Evolutionary conservation across 1,284 basidiomycete species (phyloP).

Genomic region (Marasmius oreades): DNA sequence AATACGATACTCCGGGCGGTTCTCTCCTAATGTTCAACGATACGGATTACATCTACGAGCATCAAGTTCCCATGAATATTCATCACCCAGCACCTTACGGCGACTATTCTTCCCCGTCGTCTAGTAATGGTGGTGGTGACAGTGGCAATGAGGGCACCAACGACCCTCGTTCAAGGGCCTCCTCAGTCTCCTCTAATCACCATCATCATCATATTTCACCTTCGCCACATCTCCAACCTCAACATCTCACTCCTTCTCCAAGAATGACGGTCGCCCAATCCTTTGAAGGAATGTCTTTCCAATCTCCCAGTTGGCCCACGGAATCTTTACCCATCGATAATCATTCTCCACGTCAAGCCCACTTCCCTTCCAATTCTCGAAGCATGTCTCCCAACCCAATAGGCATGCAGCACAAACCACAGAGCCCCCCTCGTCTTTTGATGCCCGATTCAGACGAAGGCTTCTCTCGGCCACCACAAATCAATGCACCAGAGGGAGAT

Average conservation of each 20-base stretch:
- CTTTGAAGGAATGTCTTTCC: constrained; percentile 58
- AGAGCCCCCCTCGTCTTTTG: constrained; percentile 65
- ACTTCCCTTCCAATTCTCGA: constrained; percentile 2
- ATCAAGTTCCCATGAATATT: background rate
- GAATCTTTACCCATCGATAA: constrained; percentile 39
- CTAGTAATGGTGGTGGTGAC: constrained; percentile 50
- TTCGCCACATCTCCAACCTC: constrained; percentile 10
- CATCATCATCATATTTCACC: constrained; percentile 22
- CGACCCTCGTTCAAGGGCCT: constrained; percentile 47
- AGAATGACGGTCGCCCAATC: constrained; percentile 52
- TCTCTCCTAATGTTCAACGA: constrained; percentile 57
- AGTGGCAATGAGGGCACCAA: constrained; percentile 26
- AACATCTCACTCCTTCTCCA: constrained; percentile 41
- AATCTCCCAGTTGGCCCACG: constrained; percentile 55
- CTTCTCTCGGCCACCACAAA: constrained; percentile 43
- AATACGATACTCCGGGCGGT: constrained; percentile 56
- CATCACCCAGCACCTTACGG: constrained; percentile 16
- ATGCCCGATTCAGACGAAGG: constrained; percentile 50
- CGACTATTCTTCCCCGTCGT: constrained; percentile 57
- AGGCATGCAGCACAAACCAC: constrained; percentile 42
- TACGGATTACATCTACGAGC: constrained; percentile 42
- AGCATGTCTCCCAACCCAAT: constrained; percentile 28
- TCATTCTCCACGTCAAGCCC: constrained; percentile 8
- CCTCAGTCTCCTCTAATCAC: constrained; percentile 58
- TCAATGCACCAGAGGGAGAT: constrained; percentile 65